Percentiles rank a stretch among this genome's conserved stretches.
These are phyloP conservation scores for Stachybotrys elegans DNA, from an alignment of 2,329 filamentous ascomycete genomes.

Conservation along the genomic window DNA sequence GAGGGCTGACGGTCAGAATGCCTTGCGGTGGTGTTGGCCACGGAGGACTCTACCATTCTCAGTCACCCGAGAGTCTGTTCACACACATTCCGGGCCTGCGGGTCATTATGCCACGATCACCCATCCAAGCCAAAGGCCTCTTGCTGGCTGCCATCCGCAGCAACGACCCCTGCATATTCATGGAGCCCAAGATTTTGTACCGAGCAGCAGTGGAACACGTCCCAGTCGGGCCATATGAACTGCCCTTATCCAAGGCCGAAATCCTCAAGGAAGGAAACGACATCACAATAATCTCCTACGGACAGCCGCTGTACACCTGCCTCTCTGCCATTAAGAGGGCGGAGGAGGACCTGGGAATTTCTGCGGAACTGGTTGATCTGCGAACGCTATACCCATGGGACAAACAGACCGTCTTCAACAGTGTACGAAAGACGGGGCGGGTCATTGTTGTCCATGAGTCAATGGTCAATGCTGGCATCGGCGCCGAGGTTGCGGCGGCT, in stretches of 20 bases:
- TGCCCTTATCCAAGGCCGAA: constrained; percentile 83
- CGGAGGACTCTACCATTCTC: constrained; percentile 81
- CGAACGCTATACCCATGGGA: constrained; percentile 92
- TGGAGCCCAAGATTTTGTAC: constrained; percentile 93
- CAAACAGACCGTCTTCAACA: constrained; percentile 70
- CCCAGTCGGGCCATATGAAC: constrained; percentile 71
- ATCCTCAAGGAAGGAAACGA: constrained; percentile 75
- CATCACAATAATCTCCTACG: constrained; percentile 82
- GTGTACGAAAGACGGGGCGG: constrained; percentile 80
- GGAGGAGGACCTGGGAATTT: constrained; percentile 68
- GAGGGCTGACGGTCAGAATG: constrained; percentile 84
- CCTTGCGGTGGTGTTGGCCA: constrained; percentile 86
- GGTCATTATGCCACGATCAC: constrained; percentile 81
- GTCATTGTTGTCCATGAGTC: constrained; percentile 88
- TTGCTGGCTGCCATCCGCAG: constrained; percentile 69
- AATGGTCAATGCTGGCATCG: constrained; percentile 85
- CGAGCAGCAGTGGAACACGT: constrained; percentile 90
- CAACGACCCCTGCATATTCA: constrained; percentile 86
- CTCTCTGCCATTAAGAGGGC: constrained; percentile 70
- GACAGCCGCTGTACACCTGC: constrained; percentile 83
- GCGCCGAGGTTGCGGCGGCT: constrained; percentile 82
- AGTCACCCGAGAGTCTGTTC: constrained; percentile 85
- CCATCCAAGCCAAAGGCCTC: constrained; percentile 82
- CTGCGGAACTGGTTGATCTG: constrained; percentile 80
- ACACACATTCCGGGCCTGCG: constrained; percentile 80